A percentile compares a stretch with the other conserved stretches of the same genome.
Conservation (phyloP, 1,284 basidiomycete species). For the Naganishia sp. region DNA sequence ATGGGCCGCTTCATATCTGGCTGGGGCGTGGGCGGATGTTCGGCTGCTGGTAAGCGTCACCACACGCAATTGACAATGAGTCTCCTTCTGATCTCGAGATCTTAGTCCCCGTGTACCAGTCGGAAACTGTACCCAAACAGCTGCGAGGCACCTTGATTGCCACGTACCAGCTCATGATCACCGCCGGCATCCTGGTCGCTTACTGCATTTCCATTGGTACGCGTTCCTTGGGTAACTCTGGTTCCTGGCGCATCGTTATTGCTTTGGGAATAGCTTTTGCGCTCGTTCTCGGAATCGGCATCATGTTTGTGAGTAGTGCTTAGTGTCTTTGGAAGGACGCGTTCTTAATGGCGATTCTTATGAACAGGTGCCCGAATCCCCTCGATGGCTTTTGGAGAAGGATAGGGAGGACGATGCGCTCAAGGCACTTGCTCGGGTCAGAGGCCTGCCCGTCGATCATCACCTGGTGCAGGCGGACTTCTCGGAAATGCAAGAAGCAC, state of each 20-base stretch:
- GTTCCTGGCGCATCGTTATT: slow-evolving; percentile 68
- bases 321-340: not conserved
- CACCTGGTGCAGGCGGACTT: slow-evolving; percentile 51
- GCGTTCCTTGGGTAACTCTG: slow-evolving; percentile 45
- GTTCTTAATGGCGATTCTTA: slow-evolving; percentile 30
- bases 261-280: slow-evolving; percentile 71
- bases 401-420: slow-evolving; percentile 60
- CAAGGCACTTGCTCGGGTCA: slow-evolving; percentile 59
- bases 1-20: slow-evolving; percentile 69
- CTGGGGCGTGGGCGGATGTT: slow-evolving; percentile 61
- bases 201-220: slow-evolving; percentile 58
- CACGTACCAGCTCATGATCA: slow-evolving; percentile 73
- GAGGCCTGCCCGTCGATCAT: slow-evolving; percentile 57
- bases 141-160: slow-evolving; percentile 72
- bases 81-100: slow-evolving; percentile 54
- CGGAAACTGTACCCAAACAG: slow-evolving; percentile 63
- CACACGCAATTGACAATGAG: slow-evolving; percentile 50
- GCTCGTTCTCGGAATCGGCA: slow-evolving; percentile 65
- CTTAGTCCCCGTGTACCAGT: slow-evolving; percentile 62
- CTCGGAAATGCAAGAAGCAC: slow-evolving; percentile 41
- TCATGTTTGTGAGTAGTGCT: slow-evolving; percentile 73
- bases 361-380: slow-evolving; percentile 62
- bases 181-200: slow-evolving; percentile 65
- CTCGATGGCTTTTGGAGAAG: slow-evolving; percentile 64
- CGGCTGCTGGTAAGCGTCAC: slow-evolving; percentile 67